phyloP scores from a whole-genome alignment of 768 basidiomycete genomes.

The Boletus pseudo-olivaceus region DNA sequence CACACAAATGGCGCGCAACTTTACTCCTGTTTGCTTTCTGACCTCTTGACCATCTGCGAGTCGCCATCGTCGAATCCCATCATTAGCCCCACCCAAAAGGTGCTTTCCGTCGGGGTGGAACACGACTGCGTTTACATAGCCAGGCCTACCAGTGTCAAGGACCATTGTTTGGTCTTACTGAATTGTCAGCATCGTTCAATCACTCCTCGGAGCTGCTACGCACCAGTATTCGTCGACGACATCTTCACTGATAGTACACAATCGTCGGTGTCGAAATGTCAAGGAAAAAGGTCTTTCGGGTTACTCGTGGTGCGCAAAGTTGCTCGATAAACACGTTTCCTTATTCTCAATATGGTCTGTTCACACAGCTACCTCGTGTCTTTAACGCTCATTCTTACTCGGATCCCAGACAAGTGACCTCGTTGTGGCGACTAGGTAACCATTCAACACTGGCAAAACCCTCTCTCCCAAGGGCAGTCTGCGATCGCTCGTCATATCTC shows the following conservation, averaged over 20 bases:
- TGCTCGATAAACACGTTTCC: background rate
- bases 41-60: background rate
- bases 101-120: background rate
- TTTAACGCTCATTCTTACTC: background rate
- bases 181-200: background rate
- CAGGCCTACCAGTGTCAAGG: background rate
- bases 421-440: background rate
- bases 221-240: background rate
- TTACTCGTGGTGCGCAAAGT: background rate
- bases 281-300: background rate
- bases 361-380: background rate
- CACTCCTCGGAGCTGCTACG: background rate
- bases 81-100: background rate
- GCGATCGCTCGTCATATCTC: background rate
- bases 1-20: rapidly evolving
- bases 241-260: background rate
- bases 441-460: no score
- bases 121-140: background rate
- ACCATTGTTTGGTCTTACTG: background rate
- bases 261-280: background rate
- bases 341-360: background rate
- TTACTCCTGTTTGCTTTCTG: no score
- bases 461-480: no score
- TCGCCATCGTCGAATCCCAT: background rate
- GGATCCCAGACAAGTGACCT: background rate